Evolutionary conservation across 257 asterid genomes (phyloP).

Genomic region (Phtheirospermum japonicum): DNA sequence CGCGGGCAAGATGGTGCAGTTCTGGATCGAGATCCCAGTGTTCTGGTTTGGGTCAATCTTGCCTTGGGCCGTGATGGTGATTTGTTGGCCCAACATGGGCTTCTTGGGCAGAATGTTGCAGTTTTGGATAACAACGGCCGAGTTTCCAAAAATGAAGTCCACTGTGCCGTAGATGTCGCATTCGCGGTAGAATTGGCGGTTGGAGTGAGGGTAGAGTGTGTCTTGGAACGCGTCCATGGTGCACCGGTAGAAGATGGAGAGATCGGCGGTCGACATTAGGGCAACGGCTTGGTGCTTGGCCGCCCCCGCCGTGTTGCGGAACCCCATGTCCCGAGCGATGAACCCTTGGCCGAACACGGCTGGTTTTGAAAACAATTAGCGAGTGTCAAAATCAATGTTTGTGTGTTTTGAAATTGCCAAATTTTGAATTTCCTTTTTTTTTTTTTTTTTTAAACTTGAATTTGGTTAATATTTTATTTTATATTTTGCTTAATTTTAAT

Average conservation of each 20-base stretch:
- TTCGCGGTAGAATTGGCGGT: conserved; percentile 59
- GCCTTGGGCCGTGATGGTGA: conserved; percentile 59
- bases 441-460: too few relatives aligned
- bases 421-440: too few relatives aligned
- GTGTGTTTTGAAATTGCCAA: too few relatives aligned
- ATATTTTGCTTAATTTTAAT: too few relatives aligned
- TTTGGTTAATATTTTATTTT: too few relatives aligned
- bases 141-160: conserved; percentile 55
- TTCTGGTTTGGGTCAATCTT: conserved; percentile 50
- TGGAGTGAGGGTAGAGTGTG: conserved; percentile 49
- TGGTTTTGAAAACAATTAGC: background rate
- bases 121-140: conserved; percentile 44
- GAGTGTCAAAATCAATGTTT: too few relatives aligned
- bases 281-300: conserved; percentile 59
- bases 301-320: conserved; percentile 53
- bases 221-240: conserved; percentile 47
- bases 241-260: conserved; percentile 47
- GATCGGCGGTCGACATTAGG: conserved; percentile 52
- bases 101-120: conserved; percentile 42
- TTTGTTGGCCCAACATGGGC: conserved; percentile 48
- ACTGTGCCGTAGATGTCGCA: conserved; percentile 52
- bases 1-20: conserved; percentile 56
- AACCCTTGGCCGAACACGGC: conserved; percentile 59
- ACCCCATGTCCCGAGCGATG: conserved; percentile 67
- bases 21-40: conserved; percentile 74